Base-by-base conservation (phyloP, 2,329 filamentous ascomycete species). In the Microcyclospora pomicola region DNA sequence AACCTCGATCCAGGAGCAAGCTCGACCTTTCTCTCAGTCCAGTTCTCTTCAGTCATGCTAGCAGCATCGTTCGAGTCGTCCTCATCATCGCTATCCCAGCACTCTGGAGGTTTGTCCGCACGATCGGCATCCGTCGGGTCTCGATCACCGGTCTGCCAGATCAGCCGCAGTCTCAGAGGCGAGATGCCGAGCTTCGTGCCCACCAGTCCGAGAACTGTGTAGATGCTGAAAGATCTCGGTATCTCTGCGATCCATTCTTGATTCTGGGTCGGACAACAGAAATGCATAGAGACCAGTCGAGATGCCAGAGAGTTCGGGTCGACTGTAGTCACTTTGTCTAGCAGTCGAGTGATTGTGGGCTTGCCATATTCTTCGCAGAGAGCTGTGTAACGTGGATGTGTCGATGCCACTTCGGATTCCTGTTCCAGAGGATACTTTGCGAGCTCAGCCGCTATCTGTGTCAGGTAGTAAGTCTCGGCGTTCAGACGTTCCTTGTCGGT, bases 141-240 rank as follows among this genome's bases (percentile, higher is more conserved):
- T 75, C 81, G 84, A 59, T 95, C 87, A 14, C 84, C 83, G 7
- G 86, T 94, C 63, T 94, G 85, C 81, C 84, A 93, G 1, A 91
- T 64, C 35, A 96, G 59, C 31, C 68, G 70, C 42, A 88, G 63
- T 31, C 62, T 62, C 44, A 84, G 66, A 0, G 85, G 81, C 34
- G 68, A 61, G 9, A 82, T 49, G 1, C 62, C 66, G 51, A 92
- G 84, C n/a, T 80, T 57, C 46, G 73, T 77, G 0, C 78, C 80
- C 0, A 84, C 79, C 7, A 92, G 67, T 0, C 83, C 82, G 54
- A 91, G 82, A 12, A 94, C 72, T 2, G 77, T 72, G 51, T 95
- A 96, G 5, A 87, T 75, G 48, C 87, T 80, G 51, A 82, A 80
- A 0, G 78, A 76, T 51, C 75, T 80, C 0, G 88, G 87, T 1